phyloP scores from a whole-genome alignment of 176 grass and related monocot species.

The Ensete glaucum region DNA sequence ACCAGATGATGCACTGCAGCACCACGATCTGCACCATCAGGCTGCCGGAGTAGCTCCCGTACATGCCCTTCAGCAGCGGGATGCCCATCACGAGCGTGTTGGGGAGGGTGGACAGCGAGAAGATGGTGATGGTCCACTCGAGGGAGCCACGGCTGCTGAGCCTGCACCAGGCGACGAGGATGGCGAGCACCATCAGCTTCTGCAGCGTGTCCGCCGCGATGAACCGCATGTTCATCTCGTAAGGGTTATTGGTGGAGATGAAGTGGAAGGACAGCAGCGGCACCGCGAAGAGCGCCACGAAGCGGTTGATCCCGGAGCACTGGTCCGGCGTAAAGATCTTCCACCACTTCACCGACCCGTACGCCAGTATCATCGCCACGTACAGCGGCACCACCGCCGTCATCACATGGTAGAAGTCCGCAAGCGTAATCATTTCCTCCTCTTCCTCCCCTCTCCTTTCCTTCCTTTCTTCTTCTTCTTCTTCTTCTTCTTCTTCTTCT shows the following conservation, averaged over 20 bases:
- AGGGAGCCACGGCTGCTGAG: slow-evolving; percentile 59
- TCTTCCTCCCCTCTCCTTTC: too few species aligned
- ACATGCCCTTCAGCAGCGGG: slow-evolving; percentile 95
- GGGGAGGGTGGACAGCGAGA: slow-evolving; percentile 93
- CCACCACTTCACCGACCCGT: slow-evolving; percentile 97
- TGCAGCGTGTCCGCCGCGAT: slow-evolving; percentile 97
- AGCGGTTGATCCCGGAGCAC: slow-evolving; percentile 99
- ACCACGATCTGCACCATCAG: slow-evolving; percentile 99
- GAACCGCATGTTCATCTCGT: slow-evolving; percentile 95
- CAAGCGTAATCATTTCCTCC: slow-evolving; percentile 59
- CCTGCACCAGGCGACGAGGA: slow-evolving; percentile 60
- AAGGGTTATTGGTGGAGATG: slow-evolving; percentile 91
- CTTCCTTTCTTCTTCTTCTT: too few species aligned
- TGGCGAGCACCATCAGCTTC: slow-evolving; percentile 83
- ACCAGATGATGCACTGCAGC: slow-evolving; percentile 99
- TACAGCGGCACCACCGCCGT: slow-evolving; percentile 98
- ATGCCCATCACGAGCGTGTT: slow-evolving; percentile 99
- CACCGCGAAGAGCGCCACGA: slow-evolving; percentile 95
- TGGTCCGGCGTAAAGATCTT: slow-evolving; percentile 95
- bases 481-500: background rate
- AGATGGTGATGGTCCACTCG: slow-evolving; percentile 98
- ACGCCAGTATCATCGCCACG: slow-evolving; percentile 97
- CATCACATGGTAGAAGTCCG: slow-evolving; percentile 97
- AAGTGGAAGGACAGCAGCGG: slow-evolving; percentile 98
- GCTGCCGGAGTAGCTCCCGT: slow-evolving; percentile 62